Evolutionary conservation across 2,329 filamentous ascomycete species (phyloP).

Genomic region (Karstenula rhodostoma): DNA sequence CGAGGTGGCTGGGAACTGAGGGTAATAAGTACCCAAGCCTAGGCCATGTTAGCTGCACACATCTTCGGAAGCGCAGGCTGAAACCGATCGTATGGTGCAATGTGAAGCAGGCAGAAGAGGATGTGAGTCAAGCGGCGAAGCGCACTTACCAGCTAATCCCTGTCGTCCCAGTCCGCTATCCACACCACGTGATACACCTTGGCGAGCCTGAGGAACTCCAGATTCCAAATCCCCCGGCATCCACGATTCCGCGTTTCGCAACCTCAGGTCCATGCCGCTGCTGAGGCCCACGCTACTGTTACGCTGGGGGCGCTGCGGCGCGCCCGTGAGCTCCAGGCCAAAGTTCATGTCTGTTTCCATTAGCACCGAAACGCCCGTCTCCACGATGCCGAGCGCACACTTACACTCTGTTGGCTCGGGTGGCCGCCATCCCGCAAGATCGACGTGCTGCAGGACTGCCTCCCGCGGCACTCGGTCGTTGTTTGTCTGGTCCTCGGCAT

Average conservation of each 20-base stretch:
- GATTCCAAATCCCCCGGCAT: slow-evolving; percentile 33
- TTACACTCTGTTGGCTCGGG: slow-evolving; percentile 46
- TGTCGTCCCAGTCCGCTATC: slow-evolving; percentile 2
- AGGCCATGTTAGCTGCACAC: slow-evolving; percentile 25
- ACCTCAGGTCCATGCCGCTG: slow-evolving; percentile 33
- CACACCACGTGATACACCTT: slow-evolving; percentile 13
- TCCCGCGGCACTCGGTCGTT: slow-evolving; percentile 33
- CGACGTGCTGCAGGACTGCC: slow-evolving; percentile 38
- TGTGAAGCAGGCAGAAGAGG: slow-evolving; percentile 21
- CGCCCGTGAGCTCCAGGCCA: slow-evolving; percentile 41
- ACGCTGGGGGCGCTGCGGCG: slow-evolving; percentile 33
- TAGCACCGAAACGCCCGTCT: slow-evolving; percentile 36
- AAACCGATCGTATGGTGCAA: slow-evolving; percentile 28
- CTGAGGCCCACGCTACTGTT: slow-evolving; percentile 25
- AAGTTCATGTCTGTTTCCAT: slow-evolving; percentile 43
- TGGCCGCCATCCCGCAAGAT: slow-evolving; percentile 33
- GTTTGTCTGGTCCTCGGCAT: slow-evolving; percentile 28
- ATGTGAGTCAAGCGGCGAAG: slow-evolving; percentile 32
- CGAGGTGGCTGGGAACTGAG: slow-evolving; percentile 28
- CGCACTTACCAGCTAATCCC: slow-evolving; percentile 31
- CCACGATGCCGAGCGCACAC: slow-evolving; percentile 27
- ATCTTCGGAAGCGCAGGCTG: slow-evolving; percentile 31
- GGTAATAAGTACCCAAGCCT: slow-evolving; percentile 44
- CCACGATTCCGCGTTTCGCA: slow-evolving; percentile 41
- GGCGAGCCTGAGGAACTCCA: slow-evolving; percentile 18